Evolutionary conservation across 164 flowering plant genomes (phyloP), one percentile per base, ranked within the genome.

Genomic region (Vitis riparia): DNA sequence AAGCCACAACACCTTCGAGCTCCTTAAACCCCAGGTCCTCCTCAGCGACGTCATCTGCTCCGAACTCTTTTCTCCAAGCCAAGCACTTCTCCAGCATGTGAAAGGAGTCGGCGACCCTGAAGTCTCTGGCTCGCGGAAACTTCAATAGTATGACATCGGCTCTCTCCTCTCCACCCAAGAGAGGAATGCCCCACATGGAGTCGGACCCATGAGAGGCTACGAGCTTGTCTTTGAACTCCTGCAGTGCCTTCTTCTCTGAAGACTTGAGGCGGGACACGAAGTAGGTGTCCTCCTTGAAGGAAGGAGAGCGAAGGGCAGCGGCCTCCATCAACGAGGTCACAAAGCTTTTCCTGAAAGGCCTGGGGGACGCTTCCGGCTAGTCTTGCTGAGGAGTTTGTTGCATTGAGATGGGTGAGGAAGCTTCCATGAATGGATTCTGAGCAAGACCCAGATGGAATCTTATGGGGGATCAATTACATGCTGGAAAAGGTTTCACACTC

Each of bases 81-180:
- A 91, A 50, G 65, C 89, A 85, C 66, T 87, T 88, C 47, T 72
- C 68, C 44, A 96, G 68, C 99, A 96, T 96, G 13, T 78, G 47
- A 5, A 83, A 68, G 0, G 98, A 64, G 11, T 96, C 97, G 0
- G 55, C 0, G 62, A 89, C 94, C 27, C 76, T 79, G 79, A 89
- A 96, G 69, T 96, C 99, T 14, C 99, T 73, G 1, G 99, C 99
- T n/a, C 98, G 77, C 30, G 93, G 84, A 69, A 96, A 96, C 68
- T 96, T 96, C 30, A 93, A 65, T 6, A 96, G 85, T 8, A 96
- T 76, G 11, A 96, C 99, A 62, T 95, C 93, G 9, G 92, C 81
- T 3, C 78, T 75, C 2, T 89, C 97, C 58, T 86, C 89, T 1
- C 70, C 79, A 3, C 71, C 73, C 27, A 85, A 56, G 5, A 92